Base-by-base conservation (phyloP, 1,139 yeast genomes). In the Debaryomyces nepalensis region DNA sequence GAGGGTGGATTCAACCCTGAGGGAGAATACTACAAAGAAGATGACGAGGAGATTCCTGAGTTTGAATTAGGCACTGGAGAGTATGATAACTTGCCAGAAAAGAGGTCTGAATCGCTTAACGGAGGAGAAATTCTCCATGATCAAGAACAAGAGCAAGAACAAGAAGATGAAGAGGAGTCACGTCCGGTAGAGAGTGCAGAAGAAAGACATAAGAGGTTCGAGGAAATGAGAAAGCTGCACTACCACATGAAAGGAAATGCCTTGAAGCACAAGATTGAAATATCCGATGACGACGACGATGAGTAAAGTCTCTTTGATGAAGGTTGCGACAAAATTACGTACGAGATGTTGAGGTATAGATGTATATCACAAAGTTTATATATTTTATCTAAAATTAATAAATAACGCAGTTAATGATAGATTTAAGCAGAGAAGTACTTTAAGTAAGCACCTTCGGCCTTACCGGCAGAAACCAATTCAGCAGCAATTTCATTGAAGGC, bases 1-100 rank as follows among this genome's bases (percentile, higher is more conserved):
- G 96, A 88, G 59, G 96, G 96, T 15, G 96, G 97, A 0, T 87
- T 88, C 33, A 87, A 88, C 54, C 95, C 95, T 2, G 78, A 81
- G 44, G 79, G 82, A 9, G 97, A 91, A 52, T 95, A 91, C 59
- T 90, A 90, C 59, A 76, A 81, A 49, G 78, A 77, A 2, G 91
- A 84, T 50, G 85, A 82, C 39, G 93, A 84, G 30, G 84, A 77
- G 8, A 73, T 73, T 21, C 77, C 78, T 3, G 67, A 57, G 11
- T 69, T 73, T 43, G 61, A 63, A 30, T 61, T 73, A 48, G 79
- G 78, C 0, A 77, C 73, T 39, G 79, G 77, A 5, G 73, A 67
- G 32, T 63, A 55, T 16, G 78, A 71, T 37, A 67, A 63, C 9
- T 14, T 12, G 6, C 18, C 14, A 11, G 34, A 18, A 3, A 60